phyloP scores from a whole-genome alignment of 1,139 yeast species.

The Debaryomyces psychrophilus region DNA sequence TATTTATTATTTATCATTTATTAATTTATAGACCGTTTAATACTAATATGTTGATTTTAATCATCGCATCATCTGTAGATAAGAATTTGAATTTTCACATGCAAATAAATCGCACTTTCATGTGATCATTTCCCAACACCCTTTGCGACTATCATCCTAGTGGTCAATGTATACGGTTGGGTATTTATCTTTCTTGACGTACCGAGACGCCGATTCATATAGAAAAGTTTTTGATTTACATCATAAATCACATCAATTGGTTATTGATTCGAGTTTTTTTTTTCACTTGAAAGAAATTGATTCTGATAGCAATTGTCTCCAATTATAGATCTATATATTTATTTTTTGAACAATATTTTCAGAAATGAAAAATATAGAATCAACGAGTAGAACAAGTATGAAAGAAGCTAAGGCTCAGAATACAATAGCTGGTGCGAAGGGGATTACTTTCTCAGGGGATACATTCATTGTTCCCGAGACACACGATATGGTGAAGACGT shows the following conservation, averaged over 20 bases:
- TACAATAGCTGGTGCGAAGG: constrained; percentile 38
- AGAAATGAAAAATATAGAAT: background rate
- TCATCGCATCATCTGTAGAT: background rate
- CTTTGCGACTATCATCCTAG: constrained; percentile 8
- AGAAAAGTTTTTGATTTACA: background rate
- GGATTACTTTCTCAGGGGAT: constrained; percentile 52
- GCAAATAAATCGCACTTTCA: constrained; percentile 9
- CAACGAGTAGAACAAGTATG: background rate
- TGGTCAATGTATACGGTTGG: constrained; percentile 6
- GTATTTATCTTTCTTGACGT: background rate
- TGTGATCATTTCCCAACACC: constrained; percentile 12
- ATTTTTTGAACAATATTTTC: background rate
- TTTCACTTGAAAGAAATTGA: background rate
- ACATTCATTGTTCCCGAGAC: constrained; percentile 75
- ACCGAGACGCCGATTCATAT: background rate
- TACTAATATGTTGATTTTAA: constrained; percentile 6
- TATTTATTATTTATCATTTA: constrained; percentile 1
- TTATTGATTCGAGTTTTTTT: background rate
- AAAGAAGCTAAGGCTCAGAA: constrained; percentile 15
- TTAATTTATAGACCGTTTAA: constrained; percentile 8
- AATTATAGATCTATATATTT: background rate
- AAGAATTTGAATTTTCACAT: constrained; percentile 10
- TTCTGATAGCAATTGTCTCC: background rate
- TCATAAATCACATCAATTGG: background rate
- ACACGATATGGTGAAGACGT: constrained; percentile 82